A percentile compares a stretch with the other conserved stretches of the same genome.
phyloP scores from a whole-genome alignment of 352 stramenopile genomes.

The Globisporangium acanthophoron region DNA sequence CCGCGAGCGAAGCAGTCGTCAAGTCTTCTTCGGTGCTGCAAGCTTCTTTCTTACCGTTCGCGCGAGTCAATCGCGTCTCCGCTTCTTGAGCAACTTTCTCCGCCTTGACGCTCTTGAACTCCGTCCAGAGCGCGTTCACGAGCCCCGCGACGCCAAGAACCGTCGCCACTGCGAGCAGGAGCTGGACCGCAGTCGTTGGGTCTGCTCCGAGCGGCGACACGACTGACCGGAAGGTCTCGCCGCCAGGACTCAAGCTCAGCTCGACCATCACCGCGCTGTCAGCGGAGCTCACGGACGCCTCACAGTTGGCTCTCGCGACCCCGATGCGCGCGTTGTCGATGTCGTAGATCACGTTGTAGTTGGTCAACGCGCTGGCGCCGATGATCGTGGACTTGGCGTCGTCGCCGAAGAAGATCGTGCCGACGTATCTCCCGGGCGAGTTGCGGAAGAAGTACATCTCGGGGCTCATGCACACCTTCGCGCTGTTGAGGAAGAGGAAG shows the following conservation, averaged over 20 bases:
- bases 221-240: constrained; percentile 41
- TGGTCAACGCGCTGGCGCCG: constrained; percentile 52
- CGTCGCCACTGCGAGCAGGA: constrained; percentile 31
- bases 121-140: constrained; percentile 48
- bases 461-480: constrained; percentile 42
- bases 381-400: constrained; percentile 65
- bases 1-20: not conserved
- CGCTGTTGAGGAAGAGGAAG: constrained; percentile 64
- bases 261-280: constrained; percentile 23
- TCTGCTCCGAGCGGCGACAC: constrained; percentile 17
- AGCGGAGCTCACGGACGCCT: constrained; percentile 8
- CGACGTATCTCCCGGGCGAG: constrained; percentile 30
- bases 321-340: constrained; percentile 65
- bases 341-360: constrained; percentile 81
- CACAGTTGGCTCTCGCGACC: constrained; percentile 51
- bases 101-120: constrained; percentile 6
- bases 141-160: constrained; percentile 41
- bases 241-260: constrained; percentile 48
- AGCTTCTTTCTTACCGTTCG: not conserved
- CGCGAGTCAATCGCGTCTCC: too few species aligned
- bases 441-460: constrained; percentile 49
- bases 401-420: constrained; percentile 67
- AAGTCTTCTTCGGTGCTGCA: not conserved
- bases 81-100: not conserved
- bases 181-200: constrained; percentile 31